Evolutionary conservation across 768 basidiomycete species (phyloP), one percentile per base, ranked within the genome.

Genomic region (Clavaria fumosa): DNA sequence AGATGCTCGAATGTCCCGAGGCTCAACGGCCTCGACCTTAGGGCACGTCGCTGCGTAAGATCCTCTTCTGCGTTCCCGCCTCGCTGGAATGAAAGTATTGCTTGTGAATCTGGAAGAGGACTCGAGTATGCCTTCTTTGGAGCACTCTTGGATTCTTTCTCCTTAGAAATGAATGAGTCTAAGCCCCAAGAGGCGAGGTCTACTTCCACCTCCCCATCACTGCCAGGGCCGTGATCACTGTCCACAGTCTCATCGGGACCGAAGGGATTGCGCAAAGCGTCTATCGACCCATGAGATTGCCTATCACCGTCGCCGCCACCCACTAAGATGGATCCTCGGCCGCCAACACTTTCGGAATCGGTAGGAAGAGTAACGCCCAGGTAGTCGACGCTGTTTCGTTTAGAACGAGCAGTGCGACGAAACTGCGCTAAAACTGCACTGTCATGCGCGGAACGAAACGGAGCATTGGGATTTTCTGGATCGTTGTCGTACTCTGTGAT

Each of bases 401-500:
- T 56, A 17, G 65, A 62, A 41, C 62, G 63, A 35, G 65, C 61
- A 44, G 60, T 64, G 35, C 68, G 71, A 22, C 80, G 74, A 27
- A 84, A 61, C 52, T 81, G 78, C n/a, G 78, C 67, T 48, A 89
- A 88, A 42, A 89, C 79, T 35, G 83, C 85, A 43, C 83, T 86
- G 42, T 88, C 81, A 31, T 84, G 71, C 3, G 84, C 84, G 33
- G 71, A 77, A 39, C 67, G 69, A 44, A 62, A 58, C 5, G 73
- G 72, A 7, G 60, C 65, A 36, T 72, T 56, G 4, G 77, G 76
- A 52, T 85, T 64, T n/a, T 67, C 60, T 23, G 69, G 64, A 53
- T 90, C 84, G 45, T 90, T 90, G 66, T 91, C 88, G 53, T 91
- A 91, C 56, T 91, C 88, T 90, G 33, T 39, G 9, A 34, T 20